Percentiles rank a stretch among this genome's conserved stretches.
phyloP scores from a whole-genome alignment of 2,329 filamentous ascomycete genomes.

The Thelonectria rubi region DNA sequence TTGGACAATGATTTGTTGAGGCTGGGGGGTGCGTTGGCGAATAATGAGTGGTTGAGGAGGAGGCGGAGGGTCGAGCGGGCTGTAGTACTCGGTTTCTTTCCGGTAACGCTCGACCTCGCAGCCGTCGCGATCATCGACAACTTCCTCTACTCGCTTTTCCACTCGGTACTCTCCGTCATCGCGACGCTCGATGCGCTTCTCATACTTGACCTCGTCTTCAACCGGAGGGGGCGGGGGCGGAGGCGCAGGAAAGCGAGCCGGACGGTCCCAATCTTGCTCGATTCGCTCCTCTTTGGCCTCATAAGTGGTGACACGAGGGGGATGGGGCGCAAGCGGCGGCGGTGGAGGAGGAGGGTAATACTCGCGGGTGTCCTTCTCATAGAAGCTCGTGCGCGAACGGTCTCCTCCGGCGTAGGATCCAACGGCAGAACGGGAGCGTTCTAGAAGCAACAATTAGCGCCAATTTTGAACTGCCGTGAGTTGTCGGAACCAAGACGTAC shows the following conservation, averaged over 20 bases:
- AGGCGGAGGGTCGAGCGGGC: constrained; percentile 58
- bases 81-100: constrained; percentile 70
- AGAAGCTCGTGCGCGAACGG: constrained; percentile 51
- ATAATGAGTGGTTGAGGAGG: constrained; percentile 61
- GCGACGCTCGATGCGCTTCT: constrained; percentile 62
- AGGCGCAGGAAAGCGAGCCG: constrained; percentile 49
- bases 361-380: constrained; percentile 49
- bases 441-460: constrained; percentile 56
- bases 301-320: constrained; percentile 48
- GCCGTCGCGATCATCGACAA: constrained; percentile 55
- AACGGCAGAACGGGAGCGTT: constrained; percentile 61
- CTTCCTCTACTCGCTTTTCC: constrained; percentile 63
- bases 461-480: constrained; percentile 32
- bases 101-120: constrained; percentile 67
- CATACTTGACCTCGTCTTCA: constrained; percentile 62
- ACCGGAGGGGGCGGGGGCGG: constrained; percentile 46
- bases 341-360: constrained; percentile 37
- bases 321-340: constrained; percentile 40
- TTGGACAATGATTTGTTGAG: constrained; percentile 68
- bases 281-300: constrained; percentile 50
- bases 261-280: constrained; percentile 57
- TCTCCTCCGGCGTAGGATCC: constrained; percentile 51
- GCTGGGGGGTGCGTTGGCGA: constrained; percentile 62
- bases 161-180: constrained; percentile 55
- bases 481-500: constrained; percentile 46